These are phyloP conservation scores for Beauveria australis DNA, from an alignment of 2,329 filamentous ascomycete genomes.

Conservation along the genomic window DNA sequence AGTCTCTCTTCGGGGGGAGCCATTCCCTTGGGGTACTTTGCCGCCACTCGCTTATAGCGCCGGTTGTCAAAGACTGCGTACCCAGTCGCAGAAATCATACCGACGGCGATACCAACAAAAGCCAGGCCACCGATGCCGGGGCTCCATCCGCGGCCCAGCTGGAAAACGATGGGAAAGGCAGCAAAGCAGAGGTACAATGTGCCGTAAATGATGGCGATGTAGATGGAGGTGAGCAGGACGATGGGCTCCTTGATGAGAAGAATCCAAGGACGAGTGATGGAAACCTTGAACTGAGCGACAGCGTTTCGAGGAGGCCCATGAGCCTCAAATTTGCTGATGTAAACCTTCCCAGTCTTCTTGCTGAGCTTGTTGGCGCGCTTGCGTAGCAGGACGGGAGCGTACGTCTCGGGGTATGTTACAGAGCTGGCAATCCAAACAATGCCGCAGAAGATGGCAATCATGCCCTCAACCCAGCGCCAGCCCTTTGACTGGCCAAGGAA, in stretches of 20 bases:
- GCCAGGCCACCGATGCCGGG: conserved; percentile 51
- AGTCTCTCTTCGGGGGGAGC: conserved; percentile 58
- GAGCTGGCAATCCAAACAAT: conserved; percentile 46
- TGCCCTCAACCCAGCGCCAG: conserved; percentile 58
- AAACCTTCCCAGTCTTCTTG: conserved; percentile 45
- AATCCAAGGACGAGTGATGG: conserved; percentile 55
- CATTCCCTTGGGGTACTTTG: conserved; percentile 39
- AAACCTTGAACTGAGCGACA: conserved; percentile 43
- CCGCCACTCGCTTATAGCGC: conserved; percentile 39
- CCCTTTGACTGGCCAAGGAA: conserved; percentile 52
- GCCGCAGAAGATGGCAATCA: conserved; percentile 54
- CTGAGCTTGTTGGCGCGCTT: conserved; percentile 42
- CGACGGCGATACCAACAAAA: conserved; percentile 56
- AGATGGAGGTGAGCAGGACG: conserved; percentile 53
- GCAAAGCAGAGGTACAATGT: conserved; percentile 48
- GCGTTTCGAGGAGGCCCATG: conserved; percentile 34
- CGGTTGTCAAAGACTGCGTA: conserved; percentile 47
- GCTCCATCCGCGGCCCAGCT: conserved; percentile 47
- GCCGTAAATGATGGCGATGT: conserved; percentile 52
- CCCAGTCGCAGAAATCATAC: conserved; percentile 49
- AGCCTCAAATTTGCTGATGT: conserved; percentile 41
- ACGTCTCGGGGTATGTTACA: conserved; percentile 51
- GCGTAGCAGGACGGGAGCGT: conserved; percentile 48
- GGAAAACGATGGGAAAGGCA: conserved; percentile 55
- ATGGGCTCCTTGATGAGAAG: conserved; percentile 61